Conservation (phyloP, 1,284 basidiomycete genomes). For the Rhodotorula sp. region DNA sequence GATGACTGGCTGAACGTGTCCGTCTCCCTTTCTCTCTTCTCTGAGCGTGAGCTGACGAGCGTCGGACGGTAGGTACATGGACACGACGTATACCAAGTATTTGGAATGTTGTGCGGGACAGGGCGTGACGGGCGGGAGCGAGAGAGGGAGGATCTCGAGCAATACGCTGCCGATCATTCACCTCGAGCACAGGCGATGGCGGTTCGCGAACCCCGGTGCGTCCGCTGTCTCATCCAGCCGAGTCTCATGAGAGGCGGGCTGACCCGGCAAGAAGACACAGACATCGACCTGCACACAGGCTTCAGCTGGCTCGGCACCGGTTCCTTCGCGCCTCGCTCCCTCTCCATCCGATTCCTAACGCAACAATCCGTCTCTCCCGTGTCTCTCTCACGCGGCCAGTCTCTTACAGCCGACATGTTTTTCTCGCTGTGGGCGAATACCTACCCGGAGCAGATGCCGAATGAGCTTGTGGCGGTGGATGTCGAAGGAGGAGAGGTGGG, state of each 20-base stretch:
- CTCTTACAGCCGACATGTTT: constrained; percentile 34
- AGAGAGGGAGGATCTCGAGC: constrained; percentile 25
- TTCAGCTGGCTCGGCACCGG: constrained; percentile 38
- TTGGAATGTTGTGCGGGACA: constrained; percentile 10
- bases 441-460: constrained; percentile 37
- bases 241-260: neutral
- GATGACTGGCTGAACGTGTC: constrained; percentile 35
- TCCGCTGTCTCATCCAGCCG: neutral
- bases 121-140: neutral
- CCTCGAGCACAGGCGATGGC: constrained; percentile 34
- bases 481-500: constrained; percentile 36
- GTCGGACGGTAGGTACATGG: constrained; percentile 16
- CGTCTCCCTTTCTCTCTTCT: neutral
- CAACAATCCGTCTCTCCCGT: constrained; percentile 29
- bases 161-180: constrained; percentile 33
- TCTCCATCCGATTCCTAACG: constrained; percentile 30
- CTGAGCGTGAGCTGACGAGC: neutral
- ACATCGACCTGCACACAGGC: constrained; percentile 35
- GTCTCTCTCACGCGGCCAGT: constrained; percentile 14
- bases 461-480: constrained; percentile 30
- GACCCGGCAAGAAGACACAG: neutral
- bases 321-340: constrained; percentile 28
- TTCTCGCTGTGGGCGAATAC: constrained; percentile 42
- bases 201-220: constrained; percentile 36
- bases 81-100: constrained; percentile 39